A percentile compares a stretch with the other conserved stretches of the same genome.
Evolutionary conservation across 2,329 filamentous ascomycete species (phyloP).

Genomic region (Sporothrix humicola): DNA sequence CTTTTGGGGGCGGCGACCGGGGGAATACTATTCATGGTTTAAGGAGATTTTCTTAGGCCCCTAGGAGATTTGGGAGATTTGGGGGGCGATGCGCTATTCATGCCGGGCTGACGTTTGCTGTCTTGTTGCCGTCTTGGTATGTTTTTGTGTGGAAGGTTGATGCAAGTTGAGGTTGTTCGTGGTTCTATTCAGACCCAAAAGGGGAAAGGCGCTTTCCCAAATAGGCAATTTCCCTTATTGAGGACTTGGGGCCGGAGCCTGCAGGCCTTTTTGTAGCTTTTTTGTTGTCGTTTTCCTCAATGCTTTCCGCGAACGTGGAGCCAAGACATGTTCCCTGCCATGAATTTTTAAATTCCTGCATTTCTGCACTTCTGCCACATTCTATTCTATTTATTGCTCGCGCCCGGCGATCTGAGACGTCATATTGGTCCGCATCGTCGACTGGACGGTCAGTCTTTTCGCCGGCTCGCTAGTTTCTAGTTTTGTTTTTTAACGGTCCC

Average conservation of each 20-base stretch:
- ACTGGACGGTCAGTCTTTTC: constrained; percentile 13
- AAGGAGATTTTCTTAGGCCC: no score
- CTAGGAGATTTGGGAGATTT: not conserved
- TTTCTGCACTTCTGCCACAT: no score
- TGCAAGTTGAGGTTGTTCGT: constrained; percentile 40
- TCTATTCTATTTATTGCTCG: constrained; percentile 12
- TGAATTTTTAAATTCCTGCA: not conserved
- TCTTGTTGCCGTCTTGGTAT: not conserved
- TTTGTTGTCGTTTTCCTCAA: not conserved
- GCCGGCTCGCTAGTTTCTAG: not conserved
- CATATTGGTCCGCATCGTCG: constrained; percentile 9
- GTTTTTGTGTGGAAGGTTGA: not conserved
- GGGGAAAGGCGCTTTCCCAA: constrained; percentile 37
- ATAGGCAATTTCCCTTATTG: constrained; percentile 30
- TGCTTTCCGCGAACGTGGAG: constrained; percentile 4
- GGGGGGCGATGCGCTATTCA: not conserved
- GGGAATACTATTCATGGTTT: not conserved
- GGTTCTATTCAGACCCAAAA: constrained; percentile 46
- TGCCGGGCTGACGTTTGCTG: not conserved
- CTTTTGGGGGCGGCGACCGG: not conserved
- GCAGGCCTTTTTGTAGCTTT: no score
- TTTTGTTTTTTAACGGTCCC: not conserved
- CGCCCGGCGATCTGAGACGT: constrained; percentile 21
- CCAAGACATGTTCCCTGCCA: not conserved
- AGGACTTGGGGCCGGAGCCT: not conserved